phyloP scores from a whole-genome alignment of 805 yeast genomes.

The Nakazawaea wickerhamii region DNA sequence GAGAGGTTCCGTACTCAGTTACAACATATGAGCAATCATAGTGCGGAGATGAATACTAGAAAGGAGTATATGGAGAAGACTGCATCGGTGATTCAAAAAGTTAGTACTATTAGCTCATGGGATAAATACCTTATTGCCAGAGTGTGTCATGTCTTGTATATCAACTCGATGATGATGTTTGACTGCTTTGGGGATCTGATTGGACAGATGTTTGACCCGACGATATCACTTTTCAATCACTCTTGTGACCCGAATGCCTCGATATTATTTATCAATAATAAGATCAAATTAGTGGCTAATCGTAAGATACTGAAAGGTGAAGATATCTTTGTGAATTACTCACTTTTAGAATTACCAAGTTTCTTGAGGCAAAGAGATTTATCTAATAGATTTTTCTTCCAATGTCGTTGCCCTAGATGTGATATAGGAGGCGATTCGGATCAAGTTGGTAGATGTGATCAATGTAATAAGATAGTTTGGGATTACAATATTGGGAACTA shows the following conservation, averaged over 20 bases:
- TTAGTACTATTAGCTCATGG: not conserved
- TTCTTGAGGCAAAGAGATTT: slow-evolving; percentile 23
- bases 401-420: slow-evolving; percentile 29
- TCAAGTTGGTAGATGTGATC: slow-evolving; percentile 23
- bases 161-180: slow-evolving; percentile 26
- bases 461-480: slow-evolving; percentile 18
- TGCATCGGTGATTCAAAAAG: not conserved
- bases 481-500: slow-evolving; percentile 14
- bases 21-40: slow-evolving; percentile 2
- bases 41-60: not conserved
- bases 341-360: slow-evolving; percentile 24
- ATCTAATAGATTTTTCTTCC: slow-evolving; percentile 27
- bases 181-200: slow-evolving; percentile 23
- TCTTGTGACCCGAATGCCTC: slow-evolving; percentile 33
- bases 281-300: slow-evolving; percentile 19
- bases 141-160: slow-evolving; percentile 16
- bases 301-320: slow-evolving; percentile 18
- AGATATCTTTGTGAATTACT: slow-evolving; percentile 29
- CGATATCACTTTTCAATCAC: slow-evolving; percentile 34
- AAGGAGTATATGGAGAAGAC: not conserved
- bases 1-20: slow-evolving; percentile 2
- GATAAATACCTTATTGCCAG: not conserved
- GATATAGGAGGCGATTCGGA: slow-evolving; percentile 20
- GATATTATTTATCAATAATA: slow-evolving; percentile 19
- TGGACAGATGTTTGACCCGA: slow-evolving; percentile 32